Evolutionary conservation across 2,329 filamentous ascomycete species (phyloP), one percentile per base, ranked within the genome.

Genomic region (Cordyceps cicadae): DNA sequence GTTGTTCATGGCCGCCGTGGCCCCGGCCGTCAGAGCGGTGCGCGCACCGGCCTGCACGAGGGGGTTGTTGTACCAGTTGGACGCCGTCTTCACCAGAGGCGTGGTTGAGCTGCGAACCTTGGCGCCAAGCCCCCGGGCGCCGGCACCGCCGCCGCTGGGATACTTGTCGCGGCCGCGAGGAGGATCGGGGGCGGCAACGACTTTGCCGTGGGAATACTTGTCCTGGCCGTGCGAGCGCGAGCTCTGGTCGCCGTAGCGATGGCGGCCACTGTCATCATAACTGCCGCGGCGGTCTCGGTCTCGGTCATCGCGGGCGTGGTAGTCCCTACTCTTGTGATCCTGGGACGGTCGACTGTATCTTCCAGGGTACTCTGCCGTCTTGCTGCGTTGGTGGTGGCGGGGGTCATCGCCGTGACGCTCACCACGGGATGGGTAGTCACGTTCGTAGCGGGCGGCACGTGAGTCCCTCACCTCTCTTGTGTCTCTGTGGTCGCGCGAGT

Each of bases 21-120:
- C 79, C 41, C 78, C 79, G 0, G 79, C 79, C 39, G 76, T 73
- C 1, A 81, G 67, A 3, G 79, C 79, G 1, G 77, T 77, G 3
- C 76, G 74, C 1, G 77, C 77, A 0, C 78, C 77, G n/a, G 73
- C 72, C 54, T 75, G 72, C 2, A 75, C 55, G 41, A 72, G 37
- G 1, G 73, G 72, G 45, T 75, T 75, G 62, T 73, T 67, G 72
- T 72, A 75, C 73, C 73, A 75, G 14, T 66, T 63, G 26, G 64
- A 26, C 26, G 68, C 71, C 14, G 66, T 65, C 32, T 61, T 60
- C 3, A 70, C 69, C 1, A 70, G 69, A 8, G 72, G 72, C 69
- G 74, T 73, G 4, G 72, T 74, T 45, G 64, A 70, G 37, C 70
- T 69, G n/a, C 70, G 68, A 1, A 66, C 55, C 4, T 66, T 65